These are phyloP conservation scores for Lachnellula subtilissima DNA, from an alignment of 2,329 filamentous ascomycete species.

Conservation along the genomic window DNA sequence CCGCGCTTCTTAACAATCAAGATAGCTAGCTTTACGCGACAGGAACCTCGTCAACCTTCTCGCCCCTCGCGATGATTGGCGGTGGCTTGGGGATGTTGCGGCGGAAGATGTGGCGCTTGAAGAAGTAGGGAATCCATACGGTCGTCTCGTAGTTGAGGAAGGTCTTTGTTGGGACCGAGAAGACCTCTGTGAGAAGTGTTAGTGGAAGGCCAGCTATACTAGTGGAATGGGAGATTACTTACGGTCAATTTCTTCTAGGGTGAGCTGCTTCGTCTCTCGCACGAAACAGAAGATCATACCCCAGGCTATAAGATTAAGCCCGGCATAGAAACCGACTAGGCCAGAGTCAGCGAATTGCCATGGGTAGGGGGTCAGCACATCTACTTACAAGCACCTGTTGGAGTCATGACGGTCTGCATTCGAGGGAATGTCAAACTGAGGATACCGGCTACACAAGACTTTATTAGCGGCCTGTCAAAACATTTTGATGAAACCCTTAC, in stretches of 20 bases:
- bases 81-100: conserved; percentile 34
- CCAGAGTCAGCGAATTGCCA: conserved; percentile 58
- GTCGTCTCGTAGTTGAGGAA: conserved; percentile 17
- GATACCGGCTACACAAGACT: conserved; percentile 55
- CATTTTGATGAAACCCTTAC: conserved; percentile 56
- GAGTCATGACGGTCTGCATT: conserved; percentile 16
- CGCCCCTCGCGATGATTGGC: conserved; percentile 11
- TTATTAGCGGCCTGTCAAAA: conserved; percentile 63
- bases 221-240: conserved; percentile 41
- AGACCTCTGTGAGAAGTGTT: conserved; percentile 9
- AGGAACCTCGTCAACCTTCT: not conserved
- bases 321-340: conserved; percentile 52
- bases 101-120: conserved; percentile 16
- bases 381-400: conserved; percentile 54
- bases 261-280: conserved; percentile 50
- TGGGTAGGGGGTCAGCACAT: conserved; percentile 64
- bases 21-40: too few species aligned
- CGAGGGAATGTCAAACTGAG: conserved; percentile 46
- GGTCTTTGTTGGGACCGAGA: conserved; percentile 14
- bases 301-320: conserved; percentile 49
- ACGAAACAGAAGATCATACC: conserved; percentile 51
- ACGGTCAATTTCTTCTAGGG: conserved; percentile 40
- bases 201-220: not conserved
- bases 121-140: conserved; percentile 16
- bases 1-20: too few species aligned